Base-by-base conservation (phyloP, 1,284 basidiomycete genomes). In the Mycena citricolor region DNA sequence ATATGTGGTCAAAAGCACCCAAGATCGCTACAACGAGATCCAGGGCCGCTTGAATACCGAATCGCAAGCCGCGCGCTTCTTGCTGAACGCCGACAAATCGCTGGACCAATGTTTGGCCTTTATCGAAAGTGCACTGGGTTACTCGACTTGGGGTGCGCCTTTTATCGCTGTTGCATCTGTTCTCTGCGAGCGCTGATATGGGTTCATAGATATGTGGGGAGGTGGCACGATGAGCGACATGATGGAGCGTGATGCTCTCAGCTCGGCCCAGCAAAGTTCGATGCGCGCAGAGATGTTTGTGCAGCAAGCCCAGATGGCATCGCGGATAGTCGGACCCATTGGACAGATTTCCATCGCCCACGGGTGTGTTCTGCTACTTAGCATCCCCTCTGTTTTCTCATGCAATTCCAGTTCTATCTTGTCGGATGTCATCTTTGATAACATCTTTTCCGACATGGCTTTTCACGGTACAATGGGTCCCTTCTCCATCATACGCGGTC, bases 341-440 rank as follows among this genome's bases (percentile, higher is more conserved):
- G 67, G 65, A n/a, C 54, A 59, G 5, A 54, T 70, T 22, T 55
- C 54, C 22, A 65, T 71, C 28, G 61, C 68, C n/a, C 61, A 66
- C 43, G 68, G 69, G 71, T 68, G 32, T 25, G 64, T 24, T 28
- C 19, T 20, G 34, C 26, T 4, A 26, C 16, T 41, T 23, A 20
- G 28, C 26, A 17, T 32, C 30, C 10, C 21, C n/a, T 5, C 23
- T 24, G 22, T 4, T 13, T 33, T 32, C 12, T 28, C 16, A n/a
- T 33, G 37, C 21, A 51, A 14, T 29, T 32, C 11, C 32, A 68
- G 64, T 34, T 62, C 62, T 11, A 52, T 70, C 28, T 45, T 69
- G 30, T 61, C 60, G 42, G 68, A 71, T 47, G 61, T 71, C n/a
- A 62, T 71, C 45, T 71, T 71, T 46, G 69, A 70, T 46, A 67